These are phyloP conservation scores for Quercus dentata DNA, from an alignment of 306 rosid genomes.

Conservation along the genomic window DNA sequence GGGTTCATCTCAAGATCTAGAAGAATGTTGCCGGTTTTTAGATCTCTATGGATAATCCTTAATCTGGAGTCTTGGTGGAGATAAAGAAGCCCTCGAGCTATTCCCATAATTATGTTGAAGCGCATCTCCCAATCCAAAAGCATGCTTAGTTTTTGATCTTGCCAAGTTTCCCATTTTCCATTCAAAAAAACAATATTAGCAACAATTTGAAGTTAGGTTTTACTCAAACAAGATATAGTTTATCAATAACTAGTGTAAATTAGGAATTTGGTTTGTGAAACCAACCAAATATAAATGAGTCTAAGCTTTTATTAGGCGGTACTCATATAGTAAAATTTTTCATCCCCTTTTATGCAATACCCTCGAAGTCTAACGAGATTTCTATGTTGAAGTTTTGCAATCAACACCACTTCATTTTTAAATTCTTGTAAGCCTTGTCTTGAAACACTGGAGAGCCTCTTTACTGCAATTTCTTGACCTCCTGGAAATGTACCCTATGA, in stretches of 20 bases:
- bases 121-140: constrained; percentile 19
- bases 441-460: constrained; percentile 46
- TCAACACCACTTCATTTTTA: no score
- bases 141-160: constrained; percentile 12
- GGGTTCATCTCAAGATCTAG: not conserved
- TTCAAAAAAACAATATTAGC: no score
- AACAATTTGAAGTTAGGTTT: not conserved
- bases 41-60: not conserved
- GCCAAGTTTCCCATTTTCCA: not conserved
- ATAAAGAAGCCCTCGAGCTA: constrained; percentile 20
- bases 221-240: not conserved
- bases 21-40: constrained; percentile 31
- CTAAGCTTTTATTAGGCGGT: constrained; percentile 2
- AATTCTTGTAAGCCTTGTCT: constrained; percentile 24
- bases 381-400: no score
- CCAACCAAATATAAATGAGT: constrained; percentile 47
- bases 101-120: constrained; percentile 36
- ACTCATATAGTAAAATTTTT: constrained; percentile 35
- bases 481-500: constrained; percentile 15
- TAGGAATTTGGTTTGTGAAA: not conserved
- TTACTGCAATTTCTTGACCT: not conserved
- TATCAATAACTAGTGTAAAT: not conserved
- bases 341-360: no score
- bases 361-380: no score
- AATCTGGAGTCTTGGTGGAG: no score